Conservation (phyloP, 345 rosid species). For the Hevea brasiliensis region DNA sequence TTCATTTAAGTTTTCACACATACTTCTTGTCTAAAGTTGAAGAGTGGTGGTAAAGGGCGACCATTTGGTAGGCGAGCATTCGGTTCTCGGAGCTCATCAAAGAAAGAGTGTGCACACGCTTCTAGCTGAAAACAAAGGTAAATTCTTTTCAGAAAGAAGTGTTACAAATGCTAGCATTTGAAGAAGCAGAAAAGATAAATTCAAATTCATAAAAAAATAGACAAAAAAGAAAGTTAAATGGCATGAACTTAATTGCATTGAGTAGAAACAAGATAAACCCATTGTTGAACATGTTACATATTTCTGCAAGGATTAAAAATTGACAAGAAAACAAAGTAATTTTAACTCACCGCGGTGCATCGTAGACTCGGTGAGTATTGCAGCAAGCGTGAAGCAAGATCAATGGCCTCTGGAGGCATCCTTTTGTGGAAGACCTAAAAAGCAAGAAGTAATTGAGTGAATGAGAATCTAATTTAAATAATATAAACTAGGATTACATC, state of each 20-base stretch:
- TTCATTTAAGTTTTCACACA: constrained; percentile 8
- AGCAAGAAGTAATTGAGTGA: not conserved
- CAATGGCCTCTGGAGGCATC: constrained; percentile 43
- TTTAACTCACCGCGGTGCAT: constrained; percentile 33
- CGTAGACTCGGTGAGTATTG: constrained; percentile 40
- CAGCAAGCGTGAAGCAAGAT: constrained; percentile 34
- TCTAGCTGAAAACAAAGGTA: constrained; percentile 25
- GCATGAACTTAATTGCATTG: too few relatives aligned
- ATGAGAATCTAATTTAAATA: not conserved
- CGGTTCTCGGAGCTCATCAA: constrained; percentile 40
- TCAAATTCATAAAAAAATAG: too few relatives aligned
- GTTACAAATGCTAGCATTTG: too few relatives aligned
- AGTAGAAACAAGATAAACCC: not conserved
- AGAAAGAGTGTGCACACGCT: constrained; percentile 41
- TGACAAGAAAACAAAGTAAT: not conserved
- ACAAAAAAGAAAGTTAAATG: too few relatives aligned
- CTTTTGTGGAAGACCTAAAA: constrained; percentile 36
- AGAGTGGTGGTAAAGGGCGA: constrained; percentile 32
- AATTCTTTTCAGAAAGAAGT: not conserved
- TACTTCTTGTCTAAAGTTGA: constrained; percentile 61
- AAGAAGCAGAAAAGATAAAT: not conserved
- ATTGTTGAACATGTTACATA: too few relatives aligned
- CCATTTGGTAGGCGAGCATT: constrained; percentile 35
- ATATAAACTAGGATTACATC: not conserved
- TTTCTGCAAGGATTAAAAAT: not conserved